Evolutionary conservation across 2,329 filamentous ascomycete genomes (phyloP), one percentile per base, ranked within the genome.

Genomic region (Pseudocercospora ulei): DNA sequence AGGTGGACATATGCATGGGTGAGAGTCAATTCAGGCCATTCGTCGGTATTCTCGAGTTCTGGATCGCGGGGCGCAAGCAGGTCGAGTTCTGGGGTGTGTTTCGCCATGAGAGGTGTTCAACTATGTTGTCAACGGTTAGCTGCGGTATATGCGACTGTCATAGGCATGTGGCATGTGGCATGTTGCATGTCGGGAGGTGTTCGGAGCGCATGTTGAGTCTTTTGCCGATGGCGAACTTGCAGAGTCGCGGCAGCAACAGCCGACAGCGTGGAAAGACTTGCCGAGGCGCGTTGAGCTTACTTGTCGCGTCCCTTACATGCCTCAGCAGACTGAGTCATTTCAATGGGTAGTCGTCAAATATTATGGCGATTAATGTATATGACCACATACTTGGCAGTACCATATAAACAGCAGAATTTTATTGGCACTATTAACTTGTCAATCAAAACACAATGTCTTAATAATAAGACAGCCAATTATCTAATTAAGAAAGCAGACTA

Each of bases 11-110:
- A 66, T 23, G 72, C 78, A 53, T 82, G 69, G 34, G 56, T 65
- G 26, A 85, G 65, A 4, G 73, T 64, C 54, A 80, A 82, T 33
- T 69, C 69, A 3, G 76, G 73, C 68, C 75, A 80, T 9, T 74
- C 61, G 46, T 60, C 54, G 26, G 45, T 49, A 49, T 74, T 65
- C 7, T 62, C 47, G 7, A 64, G 50, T 23, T 62, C 54, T 25
- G 62, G 60, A 47, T 64, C 59, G 35, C 60, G 57, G 3, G 65
- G 62, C 41, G 55, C 57, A 38, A 70, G 59, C 41, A 69, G 46
- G 7, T 62, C 52, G 44, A 41, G 39, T 45, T 62, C 59, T 23
- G 52, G 49, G 7, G 47, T 25, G 54, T 45, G 33, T 14, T 41
- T 53, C 26, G 5, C 42, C 42, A 55, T 29, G 54, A 48, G 51